Evolutionary conservation across 306 rosid species (phyloP).

Genomic region (Albizia julibrissin): DNA sequence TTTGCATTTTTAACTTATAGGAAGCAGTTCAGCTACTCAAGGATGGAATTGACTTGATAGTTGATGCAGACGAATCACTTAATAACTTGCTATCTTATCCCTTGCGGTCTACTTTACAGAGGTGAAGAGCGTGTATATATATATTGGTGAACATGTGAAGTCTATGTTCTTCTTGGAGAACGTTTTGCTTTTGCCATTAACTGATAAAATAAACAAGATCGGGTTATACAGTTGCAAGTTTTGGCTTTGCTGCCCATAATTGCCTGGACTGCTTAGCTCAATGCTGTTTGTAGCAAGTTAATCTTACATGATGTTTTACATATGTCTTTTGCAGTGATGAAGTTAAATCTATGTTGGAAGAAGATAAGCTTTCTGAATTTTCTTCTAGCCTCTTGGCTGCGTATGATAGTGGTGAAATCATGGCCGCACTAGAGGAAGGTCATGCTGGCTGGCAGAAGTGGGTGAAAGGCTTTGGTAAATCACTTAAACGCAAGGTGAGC

Average conservation of each 20-base stretch:
- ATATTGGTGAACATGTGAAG: not conserved
- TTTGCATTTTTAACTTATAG: slow-evolving; percentile 44
- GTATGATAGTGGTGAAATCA: slow-evolving; percentile 74
- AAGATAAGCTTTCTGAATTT: slow-evolving; percentile 78
- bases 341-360: slow-evolving; percentile 66
- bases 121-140: slow-evolving; percentile 41
- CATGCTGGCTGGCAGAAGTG: slow-evolving; percentile 92
- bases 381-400: slow-evolving; percentile 74
- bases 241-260: not conserved
- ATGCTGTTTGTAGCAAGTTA: not conserved
- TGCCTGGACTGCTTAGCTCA: not conserved
- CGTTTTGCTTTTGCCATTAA: not conserved
- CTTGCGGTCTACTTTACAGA: slow-evolving; percentile 61
- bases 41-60: slow-evolving; percentile 82
- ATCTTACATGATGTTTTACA: slow-evolving; percentile 4
- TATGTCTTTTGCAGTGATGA: slow-evolving; percentile 68
- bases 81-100: slow-evolving; percentile 87
- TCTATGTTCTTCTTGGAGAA: not conserved
- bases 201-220: not conserved
- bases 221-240: slow-evolving; percentile 7
- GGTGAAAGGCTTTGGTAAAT: slow-evolving; percentile 93
- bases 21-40: slow-evolving; percentile 80
- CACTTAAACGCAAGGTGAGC: slow-evolving; percentile 81
- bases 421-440: slow-evolving; percentile 81
- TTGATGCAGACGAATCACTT: slow-evolving; percentile 78